Evolutionary conservation across 306 rosid genomes (phyloP).

Genomic region (Sicyos edulis): DNA sequence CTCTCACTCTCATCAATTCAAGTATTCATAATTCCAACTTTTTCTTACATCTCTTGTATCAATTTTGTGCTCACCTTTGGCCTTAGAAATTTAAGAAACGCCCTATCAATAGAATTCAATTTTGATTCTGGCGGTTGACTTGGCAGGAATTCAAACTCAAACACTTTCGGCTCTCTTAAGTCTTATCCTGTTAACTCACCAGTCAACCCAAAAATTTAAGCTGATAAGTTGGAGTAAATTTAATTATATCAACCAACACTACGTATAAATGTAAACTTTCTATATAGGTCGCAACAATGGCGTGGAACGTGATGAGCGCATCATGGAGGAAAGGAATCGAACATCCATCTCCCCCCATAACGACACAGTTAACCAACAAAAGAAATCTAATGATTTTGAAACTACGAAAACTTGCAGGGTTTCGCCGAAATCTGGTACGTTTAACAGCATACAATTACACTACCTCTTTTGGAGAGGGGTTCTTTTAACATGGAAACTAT

Average conservation of each 20-base stretch:
- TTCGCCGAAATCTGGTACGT: constrained; percentile 51
- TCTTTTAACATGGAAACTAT: constrained; percentile 9
- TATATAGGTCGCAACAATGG: constrained; percentile 34
- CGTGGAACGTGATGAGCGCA: constrained; percentile 1
- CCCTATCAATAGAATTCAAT: no score
- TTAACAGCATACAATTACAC: neutral
- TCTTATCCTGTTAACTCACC: no score
- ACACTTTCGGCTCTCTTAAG: no score
- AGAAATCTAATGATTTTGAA: constrained; percentile 33
- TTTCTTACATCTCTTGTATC: constrained; percentile 4
- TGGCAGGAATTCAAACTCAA: no score
- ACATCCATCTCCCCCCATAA: constrained; percentile 36
- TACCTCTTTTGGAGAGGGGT: neutral
- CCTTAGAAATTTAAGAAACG: no score
- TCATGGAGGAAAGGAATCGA: constrained; percentile 42
- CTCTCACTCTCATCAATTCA: no score
- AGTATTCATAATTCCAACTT: no score
- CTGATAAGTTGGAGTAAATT: no score
- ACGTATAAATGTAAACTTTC: neutral
- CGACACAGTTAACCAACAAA: constrained; percentile 27
- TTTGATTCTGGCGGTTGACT: no score
- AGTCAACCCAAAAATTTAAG: no score
- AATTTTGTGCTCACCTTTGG: no score
- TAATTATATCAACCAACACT: no score
- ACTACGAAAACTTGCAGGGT: constrained; percentile 30